Evolutionary conservation across 2,329 filamentous ascomycete species (phyloP).

Genomic region (Pestalotiopsis sp.): DNA sequence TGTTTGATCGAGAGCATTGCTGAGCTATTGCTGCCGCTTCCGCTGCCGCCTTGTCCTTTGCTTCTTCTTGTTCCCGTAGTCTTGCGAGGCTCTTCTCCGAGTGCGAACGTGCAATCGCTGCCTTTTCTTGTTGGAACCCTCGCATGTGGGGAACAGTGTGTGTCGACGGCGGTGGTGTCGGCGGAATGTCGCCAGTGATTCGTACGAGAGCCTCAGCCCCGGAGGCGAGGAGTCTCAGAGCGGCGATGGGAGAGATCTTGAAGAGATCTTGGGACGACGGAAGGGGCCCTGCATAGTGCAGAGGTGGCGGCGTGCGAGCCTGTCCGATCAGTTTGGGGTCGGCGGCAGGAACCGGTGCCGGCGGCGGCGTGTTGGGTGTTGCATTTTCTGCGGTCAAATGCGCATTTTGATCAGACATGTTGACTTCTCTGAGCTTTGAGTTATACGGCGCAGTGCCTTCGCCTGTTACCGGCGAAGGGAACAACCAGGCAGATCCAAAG

Average conservation of each 20-base stretch:
- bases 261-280: conserved; percentile 64
- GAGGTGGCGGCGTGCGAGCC: conserved; percentile 37
- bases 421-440: not conserved
- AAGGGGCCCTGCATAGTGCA: conserved; percentile 43
- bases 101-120: conserved; percentile 57
- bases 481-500: not conserved
- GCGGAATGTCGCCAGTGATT: conserved; percentile 75
- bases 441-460: not conserved
- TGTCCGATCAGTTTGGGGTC: conserved; percentile 35
- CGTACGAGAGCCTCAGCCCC: conserved; percentile 70
- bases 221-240: conserved; percentile 76
- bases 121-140: conserved; percentile 62
- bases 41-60: conserved; percentile 24
- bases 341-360: conserved; percentile 36
- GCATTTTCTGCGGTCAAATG: conserved; percentile 18
- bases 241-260: conserved; percentile 69
- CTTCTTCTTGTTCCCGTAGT: conserved; percentile 42
- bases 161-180: conserved; percentile 69
- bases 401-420: not conserved
- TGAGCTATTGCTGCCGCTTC: conserved; percentile 20
- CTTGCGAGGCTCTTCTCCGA: conserved; percentile 54
- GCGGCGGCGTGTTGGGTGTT: conserved; percentile 34
- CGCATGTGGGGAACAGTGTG: conserved; percentile 66
- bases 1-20: conserved; percentile 22
- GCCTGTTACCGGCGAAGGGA: conserved; percentile 5